These are phyloP conservation scores for Phytophthora chlamydospora DNA, from an alignment of 352 stramenopile genomes.

Conservation along the genomic window DNA sequence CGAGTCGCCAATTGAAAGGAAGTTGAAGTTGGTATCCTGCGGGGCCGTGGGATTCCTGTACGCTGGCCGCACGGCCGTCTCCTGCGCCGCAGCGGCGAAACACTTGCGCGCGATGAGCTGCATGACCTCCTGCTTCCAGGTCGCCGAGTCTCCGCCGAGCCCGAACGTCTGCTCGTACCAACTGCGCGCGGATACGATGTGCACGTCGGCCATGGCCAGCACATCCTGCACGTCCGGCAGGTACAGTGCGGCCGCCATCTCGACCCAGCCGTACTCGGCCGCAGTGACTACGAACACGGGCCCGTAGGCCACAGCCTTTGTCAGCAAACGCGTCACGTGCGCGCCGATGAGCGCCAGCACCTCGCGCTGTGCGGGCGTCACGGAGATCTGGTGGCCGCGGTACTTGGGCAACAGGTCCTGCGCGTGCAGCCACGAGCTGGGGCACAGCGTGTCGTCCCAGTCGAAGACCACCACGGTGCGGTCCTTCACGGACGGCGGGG, in stretches of 20 bases:
- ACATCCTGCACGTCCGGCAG: slow-evolving; percentile 68
- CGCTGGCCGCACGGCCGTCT: not conserved
- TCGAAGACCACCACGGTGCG: slow-evolving; percentile 88
- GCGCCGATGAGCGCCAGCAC: slow-evolving; percentile 64
- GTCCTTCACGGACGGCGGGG: slow-evolving; percentile 50
- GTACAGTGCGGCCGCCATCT: slow-evolving; percentile 83
- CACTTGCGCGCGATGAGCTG: slow-evolving; percentile 87
- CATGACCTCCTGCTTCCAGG: slow-evolving; percentile 89
- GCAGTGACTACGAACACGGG: slow-evolving; percentile 89
- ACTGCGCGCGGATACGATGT: slow-evolving; percentile 85
- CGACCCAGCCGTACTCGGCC: slow-evolving; percentile 84
- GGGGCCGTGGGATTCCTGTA: slow-evolving; percentile 5
- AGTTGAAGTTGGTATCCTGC: slow-evolving; percentile 71
- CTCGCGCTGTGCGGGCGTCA: slow-evolving; percentile 60
- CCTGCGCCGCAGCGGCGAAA: slow-evolving; percentile 46
- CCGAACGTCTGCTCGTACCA: slow-evolving; percentile 90
- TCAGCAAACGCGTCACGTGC: slow-evolving; percentile 67
- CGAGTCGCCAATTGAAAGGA: slow-evolving; percentile 85
- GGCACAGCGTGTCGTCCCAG: slow-evolving; percentile 90
- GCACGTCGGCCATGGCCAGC: slow-evolving; percentile 75
- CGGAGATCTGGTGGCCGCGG: slow-evolving; percentile 70
- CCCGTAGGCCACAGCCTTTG: slow-evolving; percentile 77
- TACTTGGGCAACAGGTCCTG: slow-evolving; percentile 84
- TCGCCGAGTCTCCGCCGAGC: slow-evolving; percentile 72
- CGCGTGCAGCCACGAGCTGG: slow-evolving; percentile 83